A percentile compares a stretch with the other conserved stretches of the same genome.
phyloP scores from a whole-genome alignment of 176 grass and related monocot species.

The Ensete ventricosum region DNA sequence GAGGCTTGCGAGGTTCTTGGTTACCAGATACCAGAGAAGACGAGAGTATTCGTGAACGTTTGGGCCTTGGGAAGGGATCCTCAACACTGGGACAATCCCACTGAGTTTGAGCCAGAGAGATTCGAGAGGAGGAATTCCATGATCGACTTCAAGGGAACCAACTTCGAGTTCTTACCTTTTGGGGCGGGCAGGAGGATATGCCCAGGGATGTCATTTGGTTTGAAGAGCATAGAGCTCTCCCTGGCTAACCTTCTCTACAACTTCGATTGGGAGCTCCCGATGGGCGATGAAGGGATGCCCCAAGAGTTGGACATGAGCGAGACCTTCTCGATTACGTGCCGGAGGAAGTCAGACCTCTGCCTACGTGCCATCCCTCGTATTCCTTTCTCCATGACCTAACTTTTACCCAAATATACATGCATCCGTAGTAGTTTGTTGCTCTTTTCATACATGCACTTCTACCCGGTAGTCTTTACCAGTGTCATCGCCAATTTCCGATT shows the following conservation, averaged over 20 bases:
- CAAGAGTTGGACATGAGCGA: neutral
- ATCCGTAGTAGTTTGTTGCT: no score
- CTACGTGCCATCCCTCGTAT: neutral
- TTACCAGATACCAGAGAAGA: neutral
- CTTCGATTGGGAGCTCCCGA: conserved; percentile 24
- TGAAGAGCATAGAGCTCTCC: conserved; percentile 9
- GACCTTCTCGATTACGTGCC: neutral
- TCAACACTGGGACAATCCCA: no score
- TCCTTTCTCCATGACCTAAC: neutral
- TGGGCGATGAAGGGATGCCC: neutral
- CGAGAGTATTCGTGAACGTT: neutral
- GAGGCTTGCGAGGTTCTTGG: neutral
- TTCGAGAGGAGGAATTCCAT: no score
- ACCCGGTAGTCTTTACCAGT: no score
- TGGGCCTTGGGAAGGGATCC: neutral
- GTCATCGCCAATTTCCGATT: no score
- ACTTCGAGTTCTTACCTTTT: no score
- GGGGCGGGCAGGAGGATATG: conserved; percentile 14
- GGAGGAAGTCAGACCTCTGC: neutral
- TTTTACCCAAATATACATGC: neutral
- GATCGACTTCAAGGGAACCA: no score
- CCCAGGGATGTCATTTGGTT: conserved; percentile 19
- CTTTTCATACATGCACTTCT: no score
- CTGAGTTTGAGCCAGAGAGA: no score
- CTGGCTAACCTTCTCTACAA: conserved; percentile 14